Base-by-base conservation (phyloP, 2,329 filamentous ascomycete genomes). In the Graphilbum ipis-grandicollis region DNA sequence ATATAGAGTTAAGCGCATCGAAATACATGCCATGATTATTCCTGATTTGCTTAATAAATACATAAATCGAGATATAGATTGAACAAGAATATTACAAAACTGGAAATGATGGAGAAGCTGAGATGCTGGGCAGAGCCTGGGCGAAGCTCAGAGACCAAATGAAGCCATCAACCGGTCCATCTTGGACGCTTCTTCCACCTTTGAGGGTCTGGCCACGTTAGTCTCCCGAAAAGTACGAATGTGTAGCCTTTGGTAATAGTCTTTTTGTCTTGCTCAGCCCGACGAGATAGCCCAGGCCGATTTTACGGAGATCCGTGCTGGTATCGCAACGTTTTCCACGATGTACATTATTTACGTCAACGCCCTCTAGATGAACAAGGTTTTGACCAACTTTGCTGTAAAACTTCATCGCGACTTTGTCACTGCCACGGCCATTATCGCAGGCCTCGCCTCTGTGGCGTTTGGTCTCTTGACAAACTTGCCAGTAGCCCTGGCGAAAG, bases 391-490 rank as follows among this genome's bases (percentile, higher is more conserved):
- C n/a, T n/a, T n/a, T n/a, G n/a, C n/a, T n/a, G n/a, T 25, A 65
- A 74, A 64, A 32, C 55, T 92, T 43, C 77, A 81, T 45, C 71
- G 78, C 23, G 83, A 92, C 52, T 60, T 90, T 15, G 75, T 90
- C 39, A 92, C 83, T 2, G 79, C 80, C 4, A 92, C 84, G 1
- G 79, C 82, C n/a, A 80, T 80, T 9, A 71, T 90, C 36, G 65
- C 80, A 6, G 82, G 81, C 7, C 61, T 90, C 40, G 69, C 79
- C 1, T 79, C 76, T 19, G 75, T 92, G 47, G 62, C 68, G 41
- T 88, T 92, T 59, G 83, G 84, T 4, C 65, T 88, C 17, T 64
- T 86, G 37, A 84, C 83, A 21, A 92, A 92, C 46, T 67, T 90
- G 36, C 82, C 83, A 0, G 78, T 84, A 38, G 76, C 75, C 8